Base-by-base conservation (phyloP, 176 grass and related monocot genomes). In the Avena insularis region DNA sequence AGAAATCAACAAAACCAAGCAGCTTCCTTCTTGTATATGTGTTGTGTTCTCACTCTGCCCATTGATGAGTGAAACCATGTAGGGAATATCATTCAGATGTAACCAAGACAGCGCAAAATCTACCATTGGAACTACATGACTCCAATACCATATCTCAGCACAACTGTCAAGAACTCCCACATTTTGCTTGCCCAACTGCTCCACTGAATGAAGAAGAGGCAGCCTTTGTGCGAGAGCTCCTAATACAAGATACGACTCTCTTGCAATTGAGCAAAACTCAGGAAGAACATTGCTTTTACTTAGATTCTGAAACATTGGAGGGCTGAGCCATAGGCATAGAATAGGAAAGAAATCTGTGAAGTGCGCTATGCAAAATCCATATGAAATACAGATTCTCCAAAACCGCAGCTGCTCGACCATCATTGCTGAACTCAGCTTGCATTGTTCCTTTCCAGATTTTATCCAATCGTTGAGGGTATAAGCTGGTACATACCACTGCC, bases 291-390 rank as follows among this genome's bases (percentile, higher is more conserved):
- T 83, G 38, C 72, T 86, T 77, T 87, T 86, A 85, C 69, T 91
- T 87, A 99, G 75, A 86, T 89, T 96, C 64, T 93, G 40, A 81
- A 93, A 91, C 2, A 47, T 50, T 57, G 92, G 92, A 86, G 83
- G 90, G 74, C 87, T 88, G 48, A 96, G 92, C 90, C 94, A 99
- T 4, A 90, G 77, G 62, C 90, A 96, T 45, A 99, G 56, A 82
- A 92, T 80, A 89, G 90, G 87, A 84, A 99, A 99, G 67, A 96
- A 94, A 81, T 99, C 92, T 84, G 90, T 49, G 65, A 94, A 99
- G 55, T 94, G 75, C 8, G 60, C 3, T 88, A 93, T 67, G 81
- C 97, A 99, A 87, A 96, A 95, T 4, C 92, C 93, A 70, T 94
- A 94, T n/a, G 87, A 89, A 48, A 99, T 94, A 84, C 91, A 99